phyloP scores from a whole-genome alignment of 2,329 filamentous ascomycete genomes.

The Curvularia hawaiiensis region DNA sequence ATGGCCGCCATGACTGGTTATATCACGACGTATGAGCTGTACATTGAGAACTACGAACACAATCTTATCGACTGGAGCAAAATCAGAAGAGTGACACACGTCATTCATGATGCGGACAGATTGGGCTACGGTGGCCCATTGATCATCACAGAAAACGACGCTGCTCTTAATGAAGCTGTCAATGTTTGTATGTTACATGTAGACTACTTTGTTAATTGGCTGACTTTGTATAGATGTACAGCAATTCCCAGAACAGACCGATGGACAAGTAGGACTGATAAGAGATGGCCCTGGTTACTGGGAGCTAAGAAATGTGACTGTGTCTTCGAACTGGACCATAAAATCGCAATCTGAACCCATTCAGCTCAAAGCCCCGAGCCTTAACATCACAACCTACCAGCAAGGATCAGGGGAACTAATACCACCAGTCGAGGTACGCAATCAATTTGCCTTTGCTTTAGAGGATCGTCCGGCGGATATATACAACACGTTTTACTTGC shows the following conservation, averaged over 20 bases:
- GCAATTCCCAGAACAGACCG: neutral
- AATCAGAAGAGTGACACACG: constrained; percentile 17
- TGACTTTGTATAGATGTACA: neutral
- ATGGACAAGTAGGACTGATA: neutral
- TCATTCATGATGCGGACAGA: constrained; percentile 26
- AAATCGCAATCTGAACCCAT: neutral
- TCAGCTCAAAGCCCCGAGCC: neutral
- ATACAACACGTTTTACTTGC: constrained; percentile 27
- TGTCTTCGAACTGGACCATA: neutral
- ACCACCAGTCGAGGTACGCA: neutral
- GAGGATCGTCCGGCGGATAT: constrained; percentile 15
- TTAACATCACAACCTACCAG: neutral
- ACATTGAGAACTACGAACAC: constrained; percentile 30
- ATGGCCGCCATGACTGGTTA: constrained; percentile 50
- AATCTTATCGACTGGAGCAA: constrained; percentile 36
- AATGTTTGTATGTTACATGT: constrained; percentile 21
- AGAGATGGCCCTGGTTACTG: neutral
- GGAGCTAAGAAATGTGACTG: neutral
- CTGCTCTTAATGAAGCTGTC: constrained; percentile 17
- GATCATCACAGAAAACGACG: constrained; percentile 19
- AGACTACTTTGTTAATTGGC: neutral
- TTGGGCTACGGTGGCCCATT: constrained; percentile 26
- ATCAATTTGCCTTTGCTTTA: constrained; percentile 10
- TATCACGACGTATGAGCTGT: constrained; percentile 38
- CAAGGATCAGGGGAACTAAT: neutral